phyloP scores from a whole-genome alignment of 352 stramenopile species.

The Phytophthora pisi region DNA sequence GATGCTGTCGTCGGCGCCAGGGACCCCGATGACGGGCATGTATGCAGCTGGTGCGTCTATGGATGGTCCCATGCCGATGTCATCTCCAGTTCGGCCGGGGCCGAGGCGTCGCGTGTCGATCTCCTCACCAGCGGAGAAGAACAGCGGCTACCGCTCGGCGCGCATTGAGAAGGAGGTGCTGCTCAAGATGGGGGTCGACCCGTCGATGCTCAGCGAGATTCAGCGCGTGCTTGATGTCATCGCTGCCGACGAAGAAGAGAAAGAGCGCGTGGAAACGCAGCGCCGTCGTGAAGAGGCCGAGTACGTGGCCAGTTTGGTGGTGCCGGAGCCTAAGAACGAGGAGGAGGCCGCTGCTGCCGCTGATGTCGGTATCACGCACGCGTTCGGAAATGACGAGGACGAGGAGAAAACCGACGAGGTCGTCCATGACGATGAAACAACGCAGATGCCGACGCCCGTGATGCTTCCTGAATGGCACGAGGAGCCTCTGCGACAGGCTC shows the following conservation, averaged over 20 bases:
- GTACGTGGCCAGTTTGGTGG: slow-evolving; percentile 42
- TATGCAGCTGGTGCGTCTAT: slow-evolving; percentile 17
- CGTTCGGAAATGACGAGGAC: slow-evolving; percentile 49
- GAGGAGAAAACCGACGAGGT: slow-evolving; percentile 40
- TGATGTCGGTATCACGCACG: slow-evolving; percentile 45
- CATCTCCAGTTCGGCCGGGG: slow-evolving; percentile 8
- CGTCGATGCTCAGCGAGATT: slow-evolving; percentile 75
- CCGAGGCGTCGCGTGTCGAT: slow-evolving; percentile 17
- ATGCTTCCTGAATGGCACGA: slow-evolving; percentile 71
- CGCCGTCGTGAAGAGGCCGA: slow-evolving; percentile 39
- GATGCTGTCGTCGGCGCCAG: slow-evolving; percentile 41
- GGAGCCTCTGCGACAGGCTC: slow-evolving; percentile 47
- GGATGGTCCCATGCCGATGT: slow-evolving; percentile 15
- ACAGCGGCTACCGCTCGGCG: slow-evolving; percentile 51
- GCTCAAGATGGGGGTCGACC: slow-evolving; percentile 72
- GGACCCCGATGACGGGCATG: slow-evolving; percentile 34
- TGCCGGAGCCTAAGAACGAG: slow-evolving; percentile 29
- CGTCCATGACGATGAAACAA: slow-evolving; percentile 16
- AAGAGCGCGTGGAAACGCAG: slow-evolving; percentile 36
- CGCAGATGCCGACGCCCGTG: slow-evolving; percentile 24
- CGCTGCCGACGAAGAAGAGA: slow-evolving; percentile 56
- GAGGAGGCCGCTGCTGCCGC: slow-evolving; percentile 14
- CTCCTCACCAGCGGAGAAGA: slow-evolving; percentile 33
- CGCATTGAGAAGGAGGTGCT: slow-evolving; percentile 81
- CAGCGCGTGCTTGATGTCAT: slow-evolving; percentile 67